Evolutionary conservation across 768 basidiomycete genomes (phyloP), one percentile per base, ranked within the genome.

Genomic region (Botryobasidium botryosum): DNA sequence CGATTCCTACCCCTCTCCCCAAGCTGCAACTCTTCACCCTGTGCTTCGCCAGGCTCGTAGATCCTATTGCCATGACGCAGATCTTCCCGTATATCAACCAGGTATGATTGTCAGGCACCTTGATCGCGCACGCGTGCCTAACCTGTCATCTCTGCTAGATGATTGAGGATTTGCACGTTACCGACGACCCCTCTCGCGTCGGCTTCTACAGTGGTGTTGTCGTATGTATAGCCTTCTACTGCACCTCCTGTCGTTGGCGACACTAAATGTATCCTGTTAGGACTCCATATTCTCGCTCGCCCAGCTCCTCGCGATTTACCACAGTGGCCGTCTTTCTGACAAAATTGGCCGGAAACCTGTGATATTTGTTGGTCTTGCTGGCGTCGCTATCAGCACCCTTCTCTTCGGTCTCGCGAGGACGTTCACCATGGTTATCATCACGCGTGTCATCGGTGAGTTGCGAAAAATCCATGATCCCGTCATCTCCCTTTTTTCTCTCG

Each of bases 181-280:
- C 49, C 5, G 37, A 41, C 35, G 51, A 53, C 29, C 52, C 52
- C 6, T 51, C 51, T 37, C 42, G 42, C 29, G 52, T 53, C 21
- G 52, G 52, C 2, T 53, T 49, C 39, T 53, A 53, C 40, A 17
- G 5, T 45, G 47, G 50, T 52, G 44, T 40, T 50, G 40, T 31
- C 46, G 33, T 36, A 48, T 8, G 33, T 52, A 13, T 28, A 37
- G 23, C 25, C 50, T 17, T 35, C 49, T n/a, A 39, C 37, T 23
- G 45, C 42, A 21, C 48, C 48, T 23, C 39, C 37, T 12, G 26
- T 37, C 26, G 31, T 48, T 17, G 47, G 47, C 12, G 44, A 31
- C 27, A 45, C 44, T 36, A 25, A 24, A 5, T 43, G 47, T 25
- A 20, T 48, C 12, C 33, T 48, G 15, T 13, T 13, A 42, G 40